Conservation (phyloP, 2,329 filamentous ascomycete genomes). For the Chaetomiaceae sp. region DNA sequence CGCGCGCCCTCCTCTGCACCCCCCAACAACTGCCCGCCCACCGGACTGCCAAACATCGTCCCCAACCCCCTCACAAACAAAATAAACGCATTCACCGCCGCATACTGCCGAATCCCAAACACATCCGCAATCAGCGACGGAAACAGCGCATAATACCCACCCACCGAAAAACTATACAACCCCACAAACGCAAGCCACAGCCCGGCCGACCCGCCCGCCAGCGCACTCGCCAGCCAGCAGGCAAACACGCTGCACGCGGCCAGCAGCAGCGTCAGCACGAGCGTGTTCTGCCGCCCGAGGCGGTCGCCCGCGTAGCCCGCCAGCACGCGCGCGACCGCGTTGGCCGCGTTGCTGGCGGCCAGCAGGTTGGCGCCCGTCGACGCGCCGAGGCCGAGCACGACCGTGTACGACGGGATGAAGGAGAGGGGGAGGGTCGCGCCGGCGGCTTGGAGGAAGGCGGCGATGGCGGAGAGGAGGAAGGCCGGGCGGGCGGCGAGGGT, state of each 20-base stretch:
- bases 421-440: constrained; percentile 41
- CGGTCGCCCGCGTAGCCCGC: constrained; percentile 41
- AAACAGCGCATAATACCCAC: constrained; percentile 41
- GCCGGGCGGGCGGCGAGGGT: constrained; percentile 32
- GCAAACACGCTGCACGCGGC: constrained; percentile 33
- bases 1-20: constrained; percentile 22
- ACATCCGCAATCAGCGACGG: constrained; percentile 42
- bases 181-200: constrained; percentile 38
- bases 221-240: constrained; percentile 32
- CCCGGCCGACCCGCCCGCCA: constrained; percentile 17
- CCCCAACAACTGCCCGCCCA: constrained; percentile 38
- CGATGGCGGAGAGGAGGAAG: constrained; percentile 37
- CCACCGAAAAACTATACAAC: constrained; percentile 37
- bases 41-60: constrained; percentile 39
- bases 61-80: constrained; percentile 39
- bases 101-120: constrained; percentile 42
- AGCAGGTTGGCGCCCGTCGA: constrained; percentile 38
- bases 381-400: constrained; percentile 36
- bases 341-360: constrained; percentile 40
- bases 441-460: constrained; percentile 38
- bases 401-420: constrained; percentile 43
- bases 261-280: constrained; percentile 36
- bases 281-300: constrained; percentile 41
- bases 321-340: constrained; percentile 37
- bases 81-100: constrained; percentile 42